Percentiles rank a stretch among this genome's conserved stretches.
Conservation (phyloP, 768 basidiomycete species). For the Lentinus brumalis region DNA sequence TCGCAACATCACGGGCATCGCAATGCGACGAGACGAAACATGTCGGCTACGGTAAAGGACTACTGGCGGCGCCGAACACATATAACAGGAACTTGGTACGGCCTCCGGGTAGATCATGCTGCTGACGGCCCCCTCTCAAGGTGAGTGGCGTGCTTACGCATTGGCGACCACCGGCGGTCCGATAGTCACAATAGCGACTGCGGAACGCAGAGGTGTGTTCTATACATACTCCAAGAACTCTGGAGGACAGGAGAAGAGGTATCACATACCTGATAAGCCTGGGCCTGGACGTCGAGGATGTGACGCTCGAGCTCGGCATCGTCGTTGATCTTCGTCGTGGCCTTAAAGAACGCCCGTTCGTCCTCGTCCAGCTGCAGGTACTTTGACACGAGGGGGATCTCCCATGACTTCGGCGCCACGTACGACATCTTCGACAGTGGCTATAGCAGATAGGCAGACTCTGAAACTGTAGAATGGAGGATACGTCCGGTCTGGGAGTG, state of each 20-base stretch:
- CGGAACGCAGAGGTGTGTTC: neutral
- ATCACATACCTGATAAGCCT: conserved; percentile 25
- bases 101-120: no score
- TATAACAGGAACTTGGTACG: no score
- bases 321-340: conserved; percentile 26
- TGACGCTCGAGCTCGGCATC: conserved; percentile 25
- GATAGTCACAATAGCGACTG: neutral
- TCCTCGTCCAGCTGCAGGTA: conserved; percentile 9
- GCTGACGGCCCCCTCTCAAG: no score
- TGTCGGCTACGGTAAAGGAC: no score
- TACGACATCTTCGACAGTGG: neutral
- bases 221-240: neutral
- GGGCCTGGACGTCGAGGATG: conserved; percentile 22
- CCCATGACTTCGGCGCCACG: neutral
- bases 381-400: neutral
- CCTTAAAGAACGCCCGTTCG: conserved; percentile 13
- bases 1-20: no score
- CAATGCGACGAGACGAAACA: neutral
- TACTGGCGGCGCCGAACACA: no score
- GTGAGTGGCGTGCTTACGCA: no score
- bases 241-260: neutral
- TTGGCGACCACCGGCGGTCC: no score
- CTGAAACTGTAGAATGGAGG: neutral
- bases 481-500: neutral
- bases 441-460: no score